Base-by-base conservation (phyloP, 1,284 basidiomycete species). In the Moniliophthora roreri region DNA sequence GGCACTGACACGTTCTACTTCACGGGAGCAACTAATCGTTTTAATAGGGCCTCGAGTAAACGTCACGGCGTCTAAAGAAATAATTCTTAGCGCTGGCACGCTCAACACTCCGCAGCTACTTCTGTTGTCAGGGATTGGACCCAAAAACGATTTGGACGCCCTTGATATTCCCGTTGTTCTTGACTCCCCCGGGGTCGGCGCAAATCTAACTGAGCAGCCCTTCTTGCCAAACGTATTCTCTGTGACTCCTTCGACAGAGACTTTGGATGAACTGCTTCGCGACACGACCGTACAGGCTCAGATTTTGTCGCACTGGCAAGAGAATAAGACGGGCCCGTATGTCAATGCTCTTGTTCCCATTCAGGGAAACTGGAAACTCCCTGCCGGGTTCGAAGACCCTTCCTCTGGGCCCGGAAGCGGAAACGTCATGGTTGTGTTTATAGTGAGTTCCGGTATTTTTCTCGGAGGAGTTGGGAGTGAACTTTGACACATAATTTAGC, bases 61-160 rank as follows among this genome's bases (percentile, higher is more conserved):
- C 16, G 8, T 61, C 10, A 53, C 28, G 15, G 60, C 60, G n/a
- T 50, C 21, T 2, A 55, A 59, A 41, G 59, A 60, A 38, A 41
- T 60, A 9, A 55, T 61, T 20, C 48, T 61, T 16, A 56, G 50
- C n/a, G 58, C 60, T 8, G 58, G 60, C 21, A 24, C 54, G 2
- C 44, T 61, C 18, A 54, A 54, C 2, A 53, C 60, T 18, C 48
- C 51, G 55, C 42, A 59, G 50, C 34, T 52, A 16, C 42, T 54
- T 21, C 20, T 50, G 23, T 20, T 54, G 1, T 62, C 61, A 11
- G 61, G 61, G 20, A 61, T 62, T 28, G 61, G 61, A 6, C 38
- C 54, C 32, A 9, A 50, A 10, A 26, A 46, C 11, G 36, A 55
- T 18, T 56, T 62, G 7, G 35, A 42, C 5, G 42, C 54, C 0